Evolutionary conservation across 23 red algal species (phyloP), one percentile per base, ranked within the genome.

Genomic region (Gracilariopsis chorda): DNA sequence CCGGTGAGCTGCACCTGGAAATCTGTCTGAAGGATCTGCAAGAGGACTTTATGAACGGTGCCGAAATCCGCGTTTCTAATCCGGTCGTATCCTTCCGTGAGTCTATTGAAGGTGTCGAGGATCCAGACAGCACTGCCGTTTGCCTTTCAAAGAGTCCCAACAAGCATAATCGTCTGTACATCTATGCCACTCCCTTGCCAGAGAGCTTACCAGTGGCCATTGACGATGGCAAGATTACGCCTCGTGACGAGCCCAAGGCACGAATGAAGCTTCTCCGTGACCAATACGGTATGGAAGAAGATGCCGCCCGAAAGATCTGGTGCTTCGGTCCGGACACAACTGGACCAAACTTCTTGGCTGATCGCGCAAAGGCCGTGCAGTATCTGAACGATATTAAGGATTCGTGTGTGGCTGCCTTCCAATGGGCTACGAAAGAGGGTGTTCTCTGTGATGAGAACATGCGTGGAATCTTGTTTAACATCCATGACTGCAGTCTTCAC

Each of bases 1-100:
- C 93, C 39, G 97, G 97, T 46, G 97, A 99, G 62, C 49, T 99
- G 53, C 97, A 99, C 67, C 43, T 99, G 8, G 97, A 99, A 53
- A 99, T 99, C 61, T 99, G 97, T 75, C 64, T 99, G 41, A 99
- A 99, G 81, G 97, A 99, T 78, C 78, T 99, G 74, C 78, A 96
- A 47, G 97, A 99, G 20, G 97, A 99, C 60, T 99, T 96, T 55
- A 99, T 99, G 97, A 99, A 99, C 46, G 97, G 97, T 27, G 97
- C 97, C 12, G 90, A 95, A 78, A 99, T 99, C 83, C 77, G 90
- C 32, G 89, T 96, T 13, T 95, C 92, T 16, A 94, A 96, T 28
- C 97, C 97, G 7, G 97, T 99, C 33, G 97, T 99, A 11, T 89
- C 92, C 1, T 99, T 88, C 93, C 92, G 97, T 33, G 97, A 99